Conservation (phyloP, 192 early-diverging fungal genomes). For the Lobulomyces angularis region DNA sequence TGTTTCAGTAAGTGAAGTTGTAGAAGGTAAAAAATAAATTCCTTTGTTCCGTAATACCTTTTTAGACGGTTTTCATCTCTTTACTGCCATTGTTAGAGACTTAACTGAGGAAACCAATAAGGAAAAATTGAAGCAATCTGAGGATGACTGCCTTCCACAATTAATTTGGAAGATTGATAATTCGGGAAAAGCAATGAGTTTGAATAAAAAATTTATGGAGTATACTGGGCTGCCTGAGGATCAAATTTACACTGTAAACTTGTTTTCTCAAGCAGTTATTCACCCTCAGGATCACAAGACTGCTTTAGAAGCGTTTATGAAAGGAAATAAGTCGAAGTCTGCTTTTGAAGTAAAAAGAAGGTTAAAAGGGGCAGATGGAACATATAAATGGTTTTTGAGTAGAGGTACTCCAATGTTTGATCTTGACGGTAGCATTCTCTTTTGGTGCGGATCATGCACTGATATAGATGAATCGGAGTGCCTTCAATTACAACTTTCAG, state of each 20-base stretch:
- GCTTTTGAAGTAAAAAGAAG: constrained; percentile 10
- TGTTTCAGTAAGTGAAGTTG: constrained; percentile 2
- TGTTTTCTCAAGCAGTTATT: constrained; percentile 2
- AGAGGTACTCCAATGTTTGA: constrained; percentile 7
- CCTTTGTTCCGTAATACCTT: too few relatives aligned
- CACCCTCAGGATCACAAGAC: constrained; percentile 8
- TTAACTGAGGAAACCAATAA: not conserved
- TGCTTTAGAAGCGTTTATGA: not conserved
- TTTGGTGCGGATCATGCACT: constrained; percentile 7
- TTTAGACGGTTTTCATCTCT: constrained; percentile 4
- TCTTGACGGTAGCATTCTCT: constrained; percentile 1
- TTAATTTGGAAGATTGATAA: constrained; percentile 9
- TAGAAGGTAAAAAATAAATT: too few relatives aligned
- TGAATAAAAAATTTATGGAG: constrained; percentile 9
- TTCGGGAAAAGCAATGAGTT: not conserved
- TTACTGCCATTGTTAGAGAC: constrained; percentile 7
- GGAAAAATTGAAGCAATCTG: constrained; percentile 10
- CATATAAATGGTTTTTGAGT: constrained; percentile 9
- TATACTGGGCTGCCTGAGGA: constrained; percentile 8
- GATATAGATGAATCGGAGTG: constrained; percentile 7
- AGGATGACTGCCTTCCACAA: constrained; percentile 9
- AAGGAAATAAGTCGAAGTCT: not conserved
- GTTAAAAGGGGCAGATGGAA: constrained; percentile 1
- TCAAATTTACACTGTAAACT: constrained; percentile 5
- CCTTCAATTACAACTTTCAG: constrained; percentile 1